Conservation (phyloP, 306 rosid genomes). For the Casuarina glauca region DNA sequence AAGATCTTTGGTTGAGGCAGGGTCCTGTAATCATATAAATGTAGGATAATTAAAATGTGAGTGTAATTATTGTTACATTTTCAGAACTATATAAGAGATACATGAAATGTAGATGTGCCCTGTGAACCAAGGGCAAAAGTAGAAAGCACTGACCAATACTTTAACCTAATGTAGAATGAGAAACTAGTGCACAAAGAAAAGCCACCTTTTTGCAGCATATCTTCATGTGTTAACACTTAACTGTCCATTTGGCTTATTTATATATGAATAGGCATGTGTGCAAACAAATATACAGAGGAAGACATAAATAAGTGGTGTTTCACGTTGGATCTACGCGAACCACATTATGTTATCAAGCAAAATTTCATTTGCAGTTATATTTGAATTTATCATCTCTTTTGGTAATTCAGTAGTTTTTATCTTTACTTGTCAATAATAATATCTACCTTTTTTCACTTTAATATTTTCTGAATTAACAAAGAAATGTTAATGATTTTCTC, state of each 20-base stretch:
- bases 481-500: not conserved
- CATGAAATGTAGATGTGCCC: not conserved
- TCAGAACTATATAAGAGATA: not conserved
- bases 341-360: too few relatives aligned
- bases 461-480: not conserved
- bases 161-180: slow-evolving; percentile 80
- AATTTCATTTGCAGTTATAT: not conserved
- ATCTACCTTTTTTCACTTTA: not conserved
- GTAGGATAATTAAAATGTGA: not conserved
- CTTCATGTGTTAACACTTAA: slow-evolving; percentile 81
- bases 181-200: slow-evolving; percentile 72
- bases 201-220: slow-evolving; percentile 73
- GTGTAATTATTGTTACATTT: not conserved
- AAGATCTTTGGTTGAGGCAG: not conserved
- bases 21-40: not conserved
- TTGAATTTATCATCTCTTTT: not conserved
- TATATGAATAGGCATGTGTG: slow-evolving; percentile 82
- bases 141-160: slow-evolving; percentile 14
- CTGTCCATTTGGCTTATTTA: slow-evolving; percentile 98
- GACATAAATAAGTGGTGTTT: not conserved
- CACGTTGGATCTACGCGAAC: not conserved
- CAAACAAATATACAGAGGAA: slow-evolving; percentile 15
- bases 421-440: not conserved
- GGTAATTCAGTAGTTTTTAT: not conserved
- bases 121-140: not conserved